phyloP scores from a whole-genome alignment of 495 filamentous ascomycete genomes.

The Penicillium longicatenatum region DNA sequence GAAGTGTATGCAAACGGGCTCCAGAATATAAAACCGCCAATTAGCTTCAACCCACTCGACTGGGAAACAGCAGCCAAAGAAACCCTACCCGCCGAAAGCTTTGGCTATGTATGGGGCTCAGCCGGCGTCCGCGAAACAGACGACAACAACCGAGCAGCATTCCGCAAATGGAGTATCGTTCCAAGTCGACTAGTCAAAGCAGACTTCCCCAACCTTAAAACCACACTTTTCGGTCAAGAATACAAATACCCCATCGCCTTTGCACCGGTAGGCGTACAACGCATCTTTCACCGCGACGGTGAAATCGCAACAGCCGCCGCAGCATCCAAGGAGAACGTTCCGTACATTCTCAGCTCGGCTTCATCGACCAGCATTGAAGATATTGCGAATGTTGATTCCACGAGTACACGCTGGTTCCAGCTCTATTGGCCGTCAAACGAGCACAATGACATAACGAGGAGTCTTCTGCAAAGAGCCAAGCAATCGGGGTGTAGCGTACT shows the following conservation, averaged over 20 bases:
- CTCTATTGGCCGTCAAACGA: constrained; percentile 59
- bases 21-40: constrained; percentile 28
- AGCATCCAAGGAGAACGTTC: constrained; percentile 42
- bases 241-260: constrained; percentile 45
- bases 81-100: constrained; percentile 34
- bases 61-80: constrained; percentile 37
- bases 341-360: constrained; percentile 57
- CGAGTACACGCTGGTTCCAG: constrained; percentile 55
- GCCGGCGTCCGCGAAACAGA: constrained; percentile 41
- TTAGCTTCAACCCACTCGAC: constrained; percentile 35
- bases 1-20: constrained; percentile 36
- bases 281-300: constrained; percentile 50
- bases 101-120: constrained; percentile 39
- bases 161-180: constrained; percentile 41
- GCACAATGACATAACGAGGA: constrained; percentile 53
- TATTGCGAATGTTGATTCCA: constrained; percentile 40
- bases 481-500: constrained; percentile 54
- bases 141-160: constrained; percentile 41
- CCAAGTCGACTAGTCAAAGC: constrained; percentile 32
- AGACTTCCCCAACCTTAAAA: constrained; percentile 16
- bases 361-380: constrained; percentile 43
- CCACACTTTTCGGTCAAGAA: constrained; percentile 25
- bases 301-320: constrained; percentile 47
- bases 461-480: constrained; percentile 55
- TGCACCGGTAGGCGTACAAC: constrained; percentile 56